Base-by-base conservation (phyloP, 1,284 basidiomycete species). In the Ceratobasidium sp. region DNA sequence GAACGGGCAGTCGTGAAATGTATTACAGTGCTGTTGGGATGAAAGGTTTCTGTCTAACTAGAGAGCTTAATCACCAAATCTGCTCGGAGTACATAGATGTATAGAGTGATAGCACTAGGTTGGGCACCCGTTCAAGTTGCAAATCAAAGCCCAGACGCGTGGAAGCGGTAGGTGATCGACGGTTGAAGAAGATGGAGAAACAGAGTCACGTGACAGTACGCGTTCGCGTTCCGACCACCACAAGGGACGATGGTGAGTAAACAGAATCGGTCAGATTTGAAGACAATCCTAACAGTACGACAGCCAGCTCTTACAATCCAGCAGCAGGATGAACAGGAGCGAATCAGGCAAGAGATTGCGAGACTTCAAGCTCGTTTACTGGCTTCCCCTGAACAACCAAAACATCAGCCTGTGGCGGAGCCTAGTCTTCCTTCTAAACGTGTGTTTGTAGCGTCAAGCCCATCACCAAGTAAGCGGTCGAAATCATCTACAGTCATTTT, bases 391-490 rank as follows among this genome's bases (percentile, higher is more conserved):
- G 61, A 65, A n/a, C 40, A 38, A 23, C 23, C 73, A 2, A 54
- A 33, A 15, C 9, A 20, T 12, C 46, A 40, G 40, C 28, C 46
- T 52, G 33, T 48, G 15, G 28, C 46, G 26, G 20, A 40, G 17
- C 28, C 73, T 28, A 66, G 13, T 42, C 17, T 26, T 15, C 48
- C 61, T 20, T 12, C 73, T 20, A 75, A 65, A 28, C 73, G 73
- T 13, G 69, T 79, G 7, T 56, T 79, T 17, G 69, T 79, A 56
- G 68, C 78, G 9, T 62, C 65, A n/a, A 77, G 75, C 20, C 78
- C 78, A 15, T 79, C 78, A 9, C 78, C 78, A 40, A 79, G 78
- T 79, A 38, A 67, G 75, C 17, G 28, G 6, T 0, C 33, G 12
- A 15, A 15, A 23, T 10, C 40, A 4, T 20, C 15, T 15, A 40